Evolutionary conservation across 495 filamentous ascomycete species (phyloP).

Genomic region (Neurospora sp.): DNA sequence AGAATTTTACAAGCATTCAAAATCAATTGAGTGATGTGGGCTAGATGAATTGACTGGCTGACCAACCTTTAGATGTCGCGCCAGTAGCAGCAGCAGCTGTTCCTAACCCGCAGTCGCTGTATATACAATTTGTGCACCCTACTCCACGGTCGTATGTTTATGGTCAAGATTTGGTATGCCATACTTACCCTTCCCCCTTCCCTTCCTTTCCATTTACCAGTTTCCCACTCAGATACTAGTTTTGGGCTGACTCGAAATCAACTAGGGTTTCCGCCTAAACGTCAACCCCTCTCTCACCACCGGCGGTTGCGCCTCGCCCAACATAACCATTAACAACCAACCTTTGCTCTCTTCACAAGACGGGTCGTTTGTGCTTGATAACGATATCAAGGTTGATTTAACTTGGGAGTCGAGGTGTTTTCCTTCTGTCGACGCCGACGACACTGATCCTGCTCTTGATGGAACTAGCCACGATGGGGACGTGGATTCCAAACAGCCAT

Average conservation of each 20-base stretch:
- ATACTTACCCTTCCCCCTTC: background rate
- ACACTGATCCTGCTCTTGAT: background rate
- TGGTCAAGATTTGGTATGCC: slow-evolving; percentile 1
- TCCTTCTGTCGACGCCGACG: slow-evolving; percentile 28
- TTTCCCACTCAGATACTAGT: background rate
- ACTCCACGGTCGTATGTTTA: background rate
- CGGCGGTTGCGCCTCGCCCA: slow-evolving; percentile 25
- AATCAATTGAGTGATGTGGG: background rate
- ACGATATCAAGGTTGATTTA: slow-evolving; percentile 19
- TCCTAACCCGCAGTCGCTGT: background rate
- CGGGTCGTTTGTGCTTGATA: slow-evolving; percentile 19
- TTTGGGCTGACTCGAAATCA: too few species aligned
- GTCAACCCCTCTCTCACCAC: slow-evolving; percentile 14
- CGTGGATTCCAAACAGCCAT: background rate
- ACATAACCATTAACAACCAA: slow-evolving; percentile 26
- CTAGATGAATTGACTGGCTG: background rate
- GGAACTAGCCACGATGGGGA: too few species aligned
- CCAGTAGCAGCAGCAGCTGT: background rate
- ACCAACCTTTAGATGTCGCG: background rate
- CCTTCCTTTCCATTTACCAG: background rate
- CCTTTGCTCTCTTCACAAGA: slow-evolving; percentile 21
- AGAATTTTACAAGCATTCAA: background rate
- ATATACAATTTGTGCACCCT: background rate
- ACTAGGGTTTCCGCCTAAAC: slow-evolving; percentile 18
- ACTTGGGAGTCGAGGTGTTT: slow-evolving; percentile 39